A percentile compares a stretch with the other conserved stretches of the same genome.
phyloP scores from a whole-genome alignment of 1,284 basidiomycete genomes.

The Boletellus deceptivus region DNA sequence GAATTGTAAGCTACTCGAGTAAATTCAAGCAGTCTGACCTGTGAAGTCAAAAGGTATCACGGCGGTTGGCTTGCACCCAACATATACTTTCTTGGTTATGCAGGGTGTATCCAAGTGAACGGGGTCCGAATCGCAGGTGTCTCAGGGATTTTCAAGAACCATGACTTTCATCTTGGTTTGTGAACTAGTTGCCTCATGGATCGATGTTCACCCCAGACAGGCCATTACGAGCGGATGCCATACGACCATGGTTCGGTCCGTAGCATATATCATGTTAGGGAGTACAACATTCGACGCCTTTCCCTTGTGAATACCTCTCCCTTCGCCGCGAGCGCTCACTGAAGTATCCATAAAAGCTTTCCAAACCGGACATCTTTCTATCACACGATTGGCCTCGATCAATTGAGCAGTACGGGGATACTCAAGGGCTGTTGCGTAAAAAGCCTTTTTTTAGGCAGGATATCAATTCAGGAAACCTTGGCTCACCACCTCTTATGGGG shows the following conservation, averaged over 20 bases:
- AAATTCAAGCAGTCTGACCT: neutral
- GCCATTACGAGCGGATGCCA: constrained; percentile 71
- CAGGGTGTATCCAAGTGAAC: constrained; percentile 86
- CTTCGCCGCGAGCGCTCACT: constrained; percentile 1
- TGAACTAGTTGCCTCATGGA: neutral
- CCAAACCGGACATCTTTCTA: constrained; percentile 73
- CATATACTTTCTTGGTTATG: constrained; percentile 94
- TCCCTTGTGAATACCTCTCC: constrained; percentile 59
- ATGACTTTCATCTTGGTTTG: constrained; percentile 78
- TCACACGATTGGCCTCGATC: constrained; percentile 97
- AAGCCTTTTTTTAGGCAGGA: constrained; percentile 87
- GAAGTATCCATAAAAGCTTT: constrained; percentile 43
- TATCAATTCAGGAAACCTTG: constrained; percentile 69
- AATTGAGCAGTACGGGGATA: constrained; percentile 83
- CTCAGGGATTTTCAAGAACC: constrained; percentile 89
- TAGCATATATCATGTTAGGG: constrained; percentile 89
- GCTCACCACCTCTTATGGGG: constrained; percentile 86
- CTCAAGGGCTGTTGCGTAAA: constrained; percentile 60
- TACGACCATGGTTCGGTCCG: constrained; percentile 70
- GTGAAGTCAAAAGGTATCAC: constrained; percentile 62
- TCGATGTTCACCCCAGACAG: constrained; percentile 37
- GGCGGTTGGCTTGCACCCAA: constrained; percentile 96
- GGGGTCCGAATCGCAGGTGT: constrained; percentile 86
- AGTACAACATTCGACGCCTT: constrained; percentile 80
- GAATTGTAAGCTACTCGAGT: constrained; percentile 74